A percentile compares a stretch with the other conserved stretches of the same genome.
phyloP scores from a whole-genome alignment of 345 rosid genomes.

The Erysimum cheiranthoides region DNA sequence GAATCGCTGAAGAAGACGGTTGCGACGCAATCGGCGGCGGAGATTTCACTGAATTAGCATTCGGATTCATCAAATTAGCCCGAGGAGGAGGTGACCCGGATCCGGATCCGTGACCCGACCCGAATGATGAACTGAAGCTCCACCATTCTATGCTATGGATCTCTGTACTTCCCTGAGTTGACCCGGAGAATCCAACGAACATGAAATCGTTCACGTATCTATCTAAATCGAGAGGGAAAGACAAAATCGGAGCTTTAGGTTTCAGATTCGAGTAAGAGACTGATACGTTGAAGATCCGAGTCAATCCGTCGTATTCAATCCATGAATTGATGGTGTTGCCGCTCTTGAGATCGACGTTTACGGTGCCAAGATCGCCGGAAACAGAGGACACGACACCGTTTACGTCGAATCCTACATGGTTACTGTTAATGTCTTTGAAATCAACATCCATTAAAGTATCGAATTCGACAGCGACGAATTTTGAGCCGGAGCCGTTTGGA shows the following conservation, averaged over 20 bases:
- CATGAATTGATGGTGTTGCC: conserved; percentile 80
- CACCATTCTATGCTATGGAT: conserved; percentile 87
- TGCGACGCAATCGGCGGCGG: conserved; percentile 54
- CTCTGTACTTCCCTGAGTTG: conserved; percentile 95
- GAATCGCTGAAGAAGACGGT: conserved; percentile 61
- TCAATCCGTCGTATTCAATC: conserved; percentile 70
- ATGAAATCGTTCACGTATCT: conserved; percentile 79
- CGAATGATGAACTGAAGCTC: conserved; percentile 81
- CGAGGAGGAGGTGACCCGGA: conserved; percentile 53
- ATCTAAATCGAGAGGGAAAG: conserved; percentile 66
- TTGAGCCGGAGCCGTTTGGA: conserved; percentile 41
- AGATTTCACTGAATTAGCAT: conserved; percentile 66
- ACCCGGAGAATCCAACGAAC: conserved; percentile 91
- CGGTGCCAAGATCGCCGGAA: conserved; percentile 56
- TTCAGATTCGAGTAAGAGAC: conserved; percentile 83
- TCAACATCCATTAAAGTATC: conserved; percentile 89
- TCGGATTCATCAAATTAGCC: conserved; percentile 67
- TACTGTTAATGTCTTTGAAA: conserved; percentile 74
- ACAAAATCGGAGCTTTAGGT: conserved; percentile 68
- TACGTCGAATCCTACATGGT: conserved; percentile 85
- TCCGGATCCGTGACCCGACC: conserved; percentile 43
- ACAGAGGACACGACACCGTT: conserved; percentile 64
- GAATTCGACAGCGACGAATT: conserved; percentile 80
- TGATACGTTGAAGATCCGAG: conserved; percentile 51
- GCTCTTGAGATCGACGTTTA: conserved; percentile 73